Base-by-base conservation (phyloP, 2,329 filamentous ascomycete species). In the Didymosphaeria variabile region DNA sequence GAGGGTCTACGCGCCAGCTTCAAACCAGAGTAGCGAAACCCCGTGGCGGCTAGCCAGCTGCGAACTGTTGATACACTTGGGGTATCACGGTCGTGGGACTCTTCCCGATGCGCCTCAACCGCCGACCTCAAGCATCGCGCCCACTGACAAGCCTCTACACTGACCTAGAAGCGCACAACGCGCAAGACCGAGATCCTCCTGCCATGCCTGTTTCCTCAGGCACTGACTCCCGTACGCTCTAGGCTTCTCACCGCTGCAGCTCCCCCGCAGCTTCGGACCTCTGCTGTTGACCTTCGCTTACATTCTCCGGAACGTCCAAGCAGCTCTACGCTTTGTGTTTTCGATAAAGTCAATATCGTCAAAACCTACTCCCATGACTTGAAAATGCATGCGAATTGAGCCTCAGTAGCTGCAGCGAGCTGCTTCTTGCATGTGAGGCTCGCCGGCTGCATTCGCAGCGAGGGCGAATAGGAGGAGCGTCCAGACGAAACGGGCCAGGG, bases 51-150 rank as follows among this genome's bases (percentile, higher is more conserved):
- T 76, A 75, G 65, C 68, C 67, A 65, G 62, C 62, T 60, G 65
- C 59, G 57, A 67, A 61, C 52, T 59, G 57, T 68, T 74, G 70
- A 76, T 67, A 75, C 72, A 66, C 60, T 54, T 60, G 55, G 62
- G 69, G 76, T 78, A 65, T 74, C 65, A 76, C 62, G 59, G 60
- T 62, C 72, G 72, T 70, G 72, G 72, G 70, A 59, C 73, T 63
- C 34, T 60, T 50, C 66, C 71, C 68, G 68, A 67, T 64, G 56
- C 64, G 50, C 57, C 57, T 63, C 71, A 67, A 70, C 71, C 70
- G 64, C 66, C 62, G 69, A 64, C 66, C 60, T 64, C 67, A 71
- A 67, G 66, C 67, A 64, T 67, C 58, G 55, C 59, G 31, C 53
- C 40, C 52, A n/a, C 52, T 15, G 38, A 62, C 64, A 65, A 67